Conservation (phyloP, 257 asterid species). For the Solanum paucissectum region DNA sequence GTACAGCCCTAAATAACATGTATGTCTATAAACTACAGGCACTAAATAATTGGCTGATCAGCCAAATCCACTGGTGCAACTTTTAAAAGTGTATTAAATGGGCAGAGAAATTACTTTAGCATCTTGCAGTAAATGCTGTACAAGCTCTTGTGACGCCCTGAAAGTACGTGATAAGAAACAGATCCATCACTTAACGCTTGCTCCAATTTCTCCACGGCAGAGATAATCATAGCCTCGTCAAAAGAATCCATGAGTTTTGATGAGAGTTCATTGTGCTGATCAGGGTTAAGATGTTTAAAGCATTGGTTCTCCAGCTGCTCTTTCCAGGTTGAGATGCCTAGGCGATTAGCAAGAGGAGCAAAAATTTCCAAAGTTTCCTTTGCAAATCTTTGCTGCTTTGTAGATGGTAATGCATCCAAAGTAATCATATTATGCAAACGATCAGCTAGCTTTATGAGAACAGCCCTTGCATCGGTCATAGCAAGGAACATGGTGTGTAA, state of each 20-base stretch:
- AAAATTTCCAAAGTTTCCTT: slow-evolving; percentile 95
- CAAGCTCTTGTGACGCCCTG: slow-evolving; percentile 89
- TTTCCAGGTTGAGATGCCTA: slow-evolving; percentile 91
- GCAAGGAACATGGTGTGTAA: slow-evolving; percentile 97
- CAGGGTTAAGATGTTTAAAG: slow-evolving; percentile 68
- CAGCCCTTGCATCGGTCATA: slow-evolving; percentile 96
- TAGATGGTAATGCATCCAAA: slow-evolving; percentile 59
- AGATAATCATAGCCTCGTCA: slow-evolving; percentile 57
- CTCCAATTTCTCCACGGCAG: slow-evolving; percentile 67
- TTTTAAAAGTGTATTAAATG: not conserved
- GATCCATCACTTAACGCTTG: slow-evolving; percentile 46
- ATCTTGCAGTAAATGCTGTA: slow-evolving; percentile 83
- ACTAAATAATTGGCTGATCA: not conserved
- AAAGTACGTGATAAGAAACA: slow-evolving; percentile 44
- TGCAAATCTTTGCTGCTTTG: slow-evolving; percentile 85
- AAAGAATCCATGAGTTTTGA: slow-evolving; percentile 50
- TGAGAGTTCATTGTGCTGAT: slow-evolving; percentile 58
- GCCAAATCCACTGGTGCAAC: not conserved
- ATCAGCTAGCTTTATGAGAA: slow-evolving; percentile 88
- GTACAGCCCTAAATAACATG: not conserved
- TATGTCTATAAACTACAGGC: not conserved
- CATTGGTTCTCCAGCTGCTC: slow-evolving; percentile 87
- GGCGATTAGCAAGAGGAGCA: slow-evolving; percentile 84
- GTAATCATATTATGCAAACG: slow-evolving; percentile 97
- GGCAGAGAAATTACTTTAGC: slow-evolving; percentile 49